These are phyloP conservation scores for Fomitopsis pinicola DNA, from an alignment of 1,284 basidiomycete genomes.

Conservation along the genomic window DNA sequence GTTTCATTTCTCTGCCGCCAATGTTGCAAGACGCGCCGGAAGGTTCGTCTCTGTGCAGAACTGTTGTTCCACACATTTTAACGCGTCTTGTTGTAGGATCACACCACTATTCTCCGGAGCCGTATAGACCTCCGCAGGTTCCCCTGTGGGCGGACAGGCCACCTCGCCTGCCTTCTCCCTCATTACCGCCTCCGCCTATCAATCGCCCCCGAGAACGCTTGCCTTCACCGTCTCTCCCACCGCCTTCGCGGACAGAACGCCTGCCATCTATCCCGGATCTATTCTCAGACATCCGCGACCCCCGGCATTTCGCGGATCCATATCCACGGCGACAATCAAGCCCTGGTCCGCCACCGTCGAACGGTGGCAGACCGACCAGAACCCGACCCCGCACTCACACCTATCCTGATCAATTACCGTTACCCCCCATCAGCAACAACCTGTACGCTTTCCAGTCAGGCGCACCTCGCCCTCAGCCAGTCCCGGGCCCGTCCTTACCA, in stretches of 20 bases:
- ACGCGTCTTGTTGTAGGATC: neutral
- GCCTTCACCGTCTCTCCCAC: neutral
- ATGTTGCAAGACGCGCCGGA: conserved; percentile 15
- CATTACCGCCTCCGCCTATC: neutral
- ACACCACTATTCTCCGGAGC: neutral
- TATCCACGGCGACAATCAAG: conserved; percentile 18
- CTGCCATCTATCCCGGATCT: conserved; percentile 5
- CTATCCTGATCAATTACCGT: neutral
- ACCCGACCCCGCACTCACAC: conserved; percentile 12
- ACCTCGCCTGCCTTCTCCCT: neutral
- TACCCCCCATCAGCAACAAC: neutral
- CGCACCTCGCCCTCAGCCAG: conserved; percentile 6
- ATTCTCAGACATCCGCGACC: conserved; percentile 1
- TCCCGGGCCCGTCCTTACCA: neutral
- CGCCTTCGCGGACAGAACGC: conserved; percentile 12
- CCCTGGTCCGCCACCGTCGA: conserved; percentile 14
- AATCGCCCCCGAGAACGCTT: neutral
- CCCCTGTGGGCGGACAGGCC: neutral
- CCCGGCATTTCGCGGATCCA: conserved; percentile 18
- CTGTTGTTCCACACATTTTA: neutral
- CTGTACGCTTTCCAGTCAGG: conserved; percentile 6
- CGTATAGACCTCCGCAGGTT: neutral
- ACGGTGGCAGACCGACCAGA: conserved; percentile 18
- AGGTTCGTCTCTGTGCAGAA: conserved; percentile 7
- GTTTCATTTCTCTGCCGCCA: conserved; percentile 5